A percentile compares a stretch with the other conserved stretches of the same genome.
Conservation (phyloP, 2,329 filamentous ascomycete genomes). For the Dendryphion nanum region DNA sequence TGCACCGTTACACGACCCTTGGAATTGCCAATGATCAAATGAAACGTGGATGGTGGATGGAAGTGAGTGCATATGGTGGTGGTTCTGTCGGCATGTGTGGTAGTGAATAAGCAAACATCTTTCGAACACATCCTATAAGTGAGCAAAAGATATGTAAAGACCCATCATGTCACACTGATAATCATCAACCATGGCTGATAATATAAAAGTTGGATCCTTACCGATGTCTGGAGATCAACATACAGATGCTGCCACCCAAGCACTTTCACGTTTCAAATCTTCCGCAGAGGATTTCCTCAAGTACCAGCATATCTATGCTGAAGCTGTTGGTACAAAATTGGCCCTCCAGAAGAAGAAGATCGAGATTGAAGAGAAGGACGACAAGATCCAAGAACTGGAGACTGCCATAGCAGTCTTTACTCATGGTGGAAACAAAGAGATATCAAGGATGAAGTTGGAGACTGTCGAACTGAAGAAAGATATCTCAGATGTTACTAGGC, state of each 20-base stretch:
- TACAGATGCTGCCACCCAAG: background rate
- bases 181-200: too few relatives aligned
- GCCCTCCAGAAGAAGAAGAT: background rate
- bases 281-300: constrained; percentile 2
- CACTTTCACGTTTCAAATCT: background rate
- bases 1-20: too few relatives aligned
- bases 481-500: background rate
- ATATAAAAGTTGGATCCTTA: too few relatives aligned
- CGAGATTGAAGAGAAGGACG: constrained; percentile 1
- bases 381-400: constrained; percentile 1
- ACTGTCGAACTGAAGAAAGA: background rate
- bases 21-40: too few relatives aligned
- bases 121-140: too few relatives aligned
- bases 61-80: too few relatives aligned
- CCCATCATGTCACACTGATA: too few relatives aligned
- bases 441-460: constrained; percentile 1
- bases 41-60: too few relatives aligned
- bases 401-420: constrained; percentile 1
- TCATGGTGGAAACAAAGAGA: constrained; percentile 2
- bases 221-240: background rate
- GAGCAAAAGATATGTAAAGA: too few relatives aligned
- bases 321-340: background rate
- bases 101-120: too few relatives aligned
- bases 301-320: constrained; percentile 1
- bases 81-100: too few relatives aligned